Percentiles rank a stretch among this genome's conserved stretches.
phyloP scores from a whole-genome alignment of 73 alveolate genomes.

The Stentor coeruleus region DNA sequence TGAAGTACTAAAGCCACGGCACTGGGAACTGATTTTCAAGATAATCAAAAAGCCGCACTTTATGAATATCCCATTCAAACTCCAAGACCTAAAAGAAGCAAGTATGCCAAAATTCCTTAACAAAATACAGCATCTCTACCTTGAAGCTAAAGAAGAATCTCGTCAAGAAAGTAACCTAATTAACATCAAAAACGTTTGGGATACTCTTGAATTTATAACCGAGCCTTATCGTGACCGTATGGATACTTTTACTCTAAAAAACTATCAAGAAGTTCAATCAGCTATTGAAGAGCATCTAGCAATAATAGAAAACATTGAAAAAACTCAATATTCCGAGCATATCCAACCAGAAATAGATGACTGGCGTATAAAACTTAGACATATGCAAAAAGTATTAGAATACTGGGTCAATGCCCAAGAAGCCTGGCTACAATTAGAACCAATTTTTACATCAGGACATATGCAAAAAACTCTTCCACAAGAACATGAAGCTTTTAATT shows the following conservation, averaged over 20 bases:
- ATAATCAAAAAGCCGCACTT: conserved; percentile 65
- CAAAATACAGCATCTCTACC: conserved; percentile 45
- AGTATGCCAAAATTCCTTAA: conserved; percentile 48
- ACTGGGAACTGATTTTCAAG: conserved; percentile 62
- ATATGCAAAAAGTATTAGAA: conserved; percentile 52
- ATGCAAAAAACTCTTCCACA: conserved; percentile 33
- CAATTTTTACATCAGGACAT: conserved; percentile 40
- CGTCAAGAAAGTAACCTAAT: conserved; percentile 44
- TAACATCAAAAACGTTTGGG: conserved; percentile 56
- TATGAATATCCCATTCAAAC: conserved; percentile 48
- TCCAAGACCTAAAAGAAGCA: conserved; percentile 59
- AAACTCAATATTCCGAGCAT: conserved; percentile 46
- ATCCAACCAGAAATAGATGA: conserved; percentile 51
- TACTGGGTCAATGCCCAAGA: conserved; percentile 64
- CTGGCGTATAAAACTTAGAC: conserved; percentile 52
- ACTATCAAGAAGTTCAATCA: conserved; percentile 33
- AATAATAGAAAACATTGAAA: conserved; percentile 47
- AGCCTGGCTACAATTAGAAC: conserved; percentile 63
- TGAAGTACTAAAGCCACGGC: conserved; percentile 50
- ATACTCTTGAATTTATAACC: conserved; percentile 41
- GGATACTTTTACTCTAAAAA: conserved; percentile 42
- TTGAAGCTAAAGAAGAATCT: conserved; percentile 64
- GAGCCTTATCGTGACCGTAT: conserved; percentile 45
- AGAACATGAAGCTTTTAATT: conserved; percentile 35
- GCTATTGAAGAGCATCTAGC: conserved; percentile 62